Conservation (phyloP, 116 monocot species). For the Posidonia oceanica region DNA sequence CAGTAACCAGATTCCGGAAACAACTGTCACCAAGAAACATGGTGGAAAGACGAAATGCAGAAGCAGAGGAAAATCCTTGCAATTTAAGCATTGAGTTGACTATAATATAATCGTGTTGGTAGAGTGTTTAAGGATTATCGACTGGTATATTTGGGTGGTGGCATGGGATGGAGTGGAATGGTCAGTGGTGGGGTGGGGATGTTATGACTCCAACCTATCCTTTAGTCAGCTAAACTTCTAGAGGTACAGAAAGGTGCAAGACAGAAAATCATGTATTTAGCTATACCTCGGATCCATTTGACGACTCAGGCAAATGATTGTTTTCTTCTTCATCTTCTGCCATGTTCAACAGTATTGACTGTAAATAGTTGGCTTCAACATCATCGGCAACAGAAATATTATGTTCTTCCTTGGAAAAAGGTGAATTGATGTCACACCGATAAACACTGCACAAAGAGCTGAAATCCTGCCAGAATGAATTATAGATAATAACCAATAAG, state of each 20-base stretch:
- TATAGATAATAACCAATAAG: not conserved
- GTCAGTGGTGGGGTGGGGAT: no score
- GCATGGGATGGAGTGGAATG: no score
- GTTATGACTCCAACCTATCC: not conserved
- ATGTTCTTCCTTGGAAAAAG: slow-evolving; percentile 5
- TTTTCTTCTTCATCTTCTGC: slow-evolving; percentile 22
- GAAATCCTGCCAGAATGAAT: slow-evolving; percentile 23
- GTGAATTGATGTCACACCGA: slow-evolving; percentile 16
- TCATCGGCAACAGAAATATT: slow-evolving; percentile 7
- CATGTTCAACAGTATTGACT: slow-evolving; percentile 15
- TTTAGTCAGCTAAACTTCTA: no score
- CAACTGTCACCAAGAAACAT: no score
- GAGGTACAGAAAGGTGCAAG: not conserved
- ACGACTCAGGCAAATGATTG: not conserved
- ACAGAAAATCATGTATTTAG: not conserved
- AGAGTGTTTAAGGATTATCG: no score
- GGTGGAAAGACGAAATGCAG: no score
- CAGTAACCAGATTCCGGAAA: no score
- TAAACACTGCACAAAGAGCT: slow-evolving; percentile 42
- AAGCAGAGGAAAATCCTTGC: no score
- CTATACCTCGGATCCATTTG: slow-evolving; percentile 13
- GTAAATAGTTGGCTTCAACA: slow-evolving; percentile 12
- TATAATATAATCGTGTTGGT: no score
- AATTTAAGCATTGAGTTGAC: no score
- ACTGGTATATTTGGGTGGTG: no score